Base-by-base conservation (phyloP, 2,329 filamentous ascomycete genomes). In the Stagonosporopsis rhizophila region DNA sequence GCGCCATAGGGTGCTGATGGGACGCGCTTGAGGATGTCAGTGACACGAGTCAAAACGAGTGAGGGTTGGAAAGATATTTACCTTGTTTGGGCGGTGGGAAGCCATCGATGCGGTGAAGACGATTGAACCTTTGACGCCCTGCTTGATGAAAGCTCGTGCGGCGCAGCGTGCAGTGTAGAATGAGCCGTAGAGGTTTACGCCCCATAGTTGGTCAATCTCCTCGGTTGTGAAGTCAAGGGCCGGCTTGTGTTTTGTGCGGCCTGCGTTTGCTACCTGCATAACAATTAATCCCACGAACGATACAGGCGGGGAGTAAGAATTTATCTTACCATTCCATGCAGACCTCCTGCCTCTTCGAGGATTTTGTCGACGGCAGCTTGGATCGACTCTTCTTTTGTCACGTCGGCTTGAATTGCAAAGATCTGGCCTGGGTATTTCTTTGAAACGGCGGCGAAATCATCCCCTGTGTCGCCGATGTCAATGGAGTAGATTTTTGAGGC, bases 171-270 rank as follows among this genome's bases (percentile, higher is more conserved):
- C 79, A 8, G 74, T 75, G 61, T 77, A 80, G 61, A 80, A 82
- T 0, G 78, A 72, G 0, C 79, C 78, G 57, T 79, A 80, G 9
- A 82, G 70, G 53, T 81, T 81, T 0, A 81, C 73, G 32, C 71
- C 72, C 60, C 78, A 82, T 3, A 82, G 59, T 11, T 72, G 68
- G 54, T 80, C 75, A 34, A 82, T 78, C 52, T 82, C 79, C 50
- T 80, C 79, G 0, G 73, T 77, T 1, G 78, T 81, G 44, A 81
- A 83, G 22, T 84, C 80, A 6, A 83, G 67, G 0, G 81, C 81
- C 2, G 81, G 67, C 64, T 83, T 82, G 60, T 83, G 82, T 61
- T 83, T 81, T 12, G 81, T 84, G 14, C 78, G 70, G 14, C 81
- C 81, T 0, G 81, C 81, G 56, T 84, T 83, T 22, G 76, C 78